A percentile compares a stretch with the other conserved stretches of the same genome.
Evolutionary conservation across 140 eudicot species (phyloP).

Genomic region (Ambrosia hybrid): DNA sequence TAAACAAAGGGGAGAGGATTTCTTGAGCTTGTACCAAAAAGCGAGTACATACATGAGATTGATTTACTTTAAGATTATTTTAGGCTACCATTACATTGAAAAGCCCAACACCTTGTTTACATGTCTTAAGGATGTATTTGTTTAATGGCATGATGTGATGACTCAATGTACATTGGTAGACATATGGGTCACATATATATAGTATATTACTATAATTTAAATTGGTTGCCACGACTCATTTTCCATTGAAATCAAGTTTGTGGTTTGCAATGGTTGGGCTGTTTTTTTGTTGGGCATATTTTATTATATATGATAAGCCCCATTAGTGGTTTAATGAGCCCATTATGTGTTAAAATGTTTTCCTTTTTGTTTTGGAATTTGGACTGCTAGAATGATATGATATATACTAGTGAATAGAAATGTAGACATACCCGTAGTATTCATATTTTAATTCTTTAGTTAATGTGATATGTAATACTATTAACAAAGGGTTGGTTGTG

Average conservation of each 20-base stretch:
- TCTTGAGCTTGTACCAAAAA: slow-evolving; percentile 34
- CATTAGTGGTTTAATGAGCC: slow-evolving; percentile 18
- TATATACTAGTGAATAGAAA: no score
- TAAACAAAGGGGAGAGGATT: slow-evolving; percentile 7
- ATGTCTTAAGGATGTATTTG: slow-evolving; percentile 34
- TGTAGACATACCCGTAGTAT: no score
- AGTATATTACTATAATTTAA: background rate
- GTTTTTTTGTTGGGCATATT: background rate
- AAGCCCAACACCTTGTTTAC: slow-evolving; percentile 41
- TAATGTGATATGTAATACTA: no score
- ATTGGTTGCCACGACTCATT: slow-evolving; percentile 25
- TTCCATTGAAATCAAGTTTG: slow-evolving; percentile 19
- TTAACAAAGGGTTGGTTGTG: no score
- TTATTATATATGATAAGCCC: slow-evolving; percentile 10
- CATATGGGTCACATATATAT: slow-evolving; percentile 36
- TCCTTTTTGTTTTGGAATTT: background rate
- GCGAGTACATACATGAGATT: slow-evolving; percentile 23
- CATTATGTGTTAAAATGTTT: background rate
- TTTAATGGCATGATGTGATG: slow-evolving; percentile 39
- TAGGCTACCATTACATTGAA: slow-evolving; percentile 35
- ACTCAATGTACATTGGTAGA: slow-evolving; percentile 32
- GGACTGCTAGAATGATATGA: background rate
- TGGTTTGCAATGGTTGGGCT: slow-evolving; percentile 29
- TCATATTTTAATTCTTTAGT: no score
- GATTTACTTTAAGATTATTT: background rate